Percentiles rank a stretch among this genome's conserved stretches.
Evolutionary conservation across 345 rosid species (phyloP).

Genomic region (Brassica rapa): DNA sequence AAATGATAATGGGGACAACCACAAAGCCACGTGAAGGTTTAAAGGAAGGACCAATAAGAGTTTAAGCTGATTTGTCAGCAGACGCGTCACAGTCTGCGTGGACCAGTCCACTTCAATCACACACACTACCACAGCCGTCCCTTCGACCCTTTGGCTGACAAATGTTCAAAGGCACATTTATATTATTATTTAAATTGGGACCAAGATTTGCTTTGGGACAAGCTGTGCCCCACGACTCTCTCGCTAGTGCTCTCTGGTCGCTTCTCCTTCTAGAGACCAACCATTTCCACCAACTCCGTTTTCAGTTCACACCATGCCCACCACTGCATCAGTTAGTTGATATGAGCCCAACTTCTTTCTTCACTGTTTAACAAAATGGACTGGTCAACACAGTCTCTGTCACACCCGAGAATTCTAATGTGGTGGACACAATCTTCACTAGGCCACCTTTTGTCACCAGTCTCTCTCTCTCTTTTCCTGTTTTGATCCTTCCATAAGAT

Average conservation of each 20-base stretch:
- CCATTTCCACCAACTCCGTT: constrained; percentile 37
- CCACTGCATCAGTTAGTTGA: constrained; percentile 32
- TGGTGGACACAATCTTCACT: constrained; percentile 27
- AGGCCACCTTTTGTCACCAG: constrained; percentile 22
- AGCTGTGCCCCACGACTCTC: constrained; percentile 30
- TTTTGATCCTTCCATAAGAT: background rate
- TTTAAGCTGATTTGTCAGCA: constrained; percentile 34
- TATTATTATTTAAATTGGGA: constrained; percentile 33
- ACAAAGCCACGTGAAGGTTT: constrained; percentile 33
- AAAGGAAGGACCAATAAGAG: constrained; percentile 30
- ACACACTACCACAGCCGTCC: constrained; percentile 47
- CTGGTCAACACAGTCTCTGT: constrained; percentile 28
- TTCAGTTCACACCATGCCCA: constrained; percentile 41
- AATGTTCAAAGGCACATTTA: constrained; percentile 31
- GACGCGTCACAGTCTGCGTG: constrained; percentile 33
- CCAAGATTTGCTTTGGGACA: constrained; percentile 36
- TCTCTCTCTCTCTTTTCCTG: background rate
- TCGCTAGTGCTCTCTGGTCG: constrained; percentile 41
- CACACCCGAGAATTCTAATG: constrained; percentile 21
- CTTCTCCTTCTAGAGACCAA: constrained; percentile 48
- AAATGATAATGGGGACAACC: constrained; percentile 30
- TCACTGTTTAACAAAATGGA: constrained; percentile 20
- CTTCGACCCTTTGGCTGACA: constrained; percentile 45
- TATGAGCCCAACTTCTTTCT: constrained; percentile 34
- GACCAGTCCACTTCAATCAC: constrained; percentile 34